A percentile compares a stretch with the other conserved stretches of the same genome.
These are phyloP conservation scores for Nephelium lappaceum DNA, from an alignment of 345 rosid genomes.

Conservation along the genomic window DNA sequence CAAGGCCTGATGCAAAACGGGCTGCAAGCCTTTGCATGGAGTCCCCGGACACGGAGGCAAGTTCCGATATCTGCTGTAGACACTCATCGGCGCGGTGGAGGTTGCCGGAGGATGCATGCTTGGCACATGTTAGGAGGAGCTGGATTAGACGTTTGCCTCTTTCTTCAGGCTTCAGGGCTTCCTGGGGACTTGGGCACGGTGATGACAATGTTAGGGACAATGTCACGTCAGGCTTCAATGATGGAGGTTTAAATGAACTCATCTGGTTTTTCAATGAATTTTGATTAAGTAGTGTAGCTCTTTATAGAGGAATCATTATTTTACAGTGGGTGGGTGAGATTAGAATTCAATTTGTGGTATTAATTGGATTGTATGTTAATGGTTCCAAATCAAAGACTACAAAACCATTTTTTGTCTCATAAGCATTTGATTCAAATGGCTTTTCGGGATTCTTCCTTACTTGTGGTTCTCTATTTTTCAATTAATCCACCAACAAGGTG, in stretches of 20 bases:
- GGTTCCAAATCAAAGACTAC: constrained; percentile 25
- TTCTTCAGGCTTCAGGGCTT: constrained; percentile 31
- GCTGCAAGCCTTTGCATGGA: constrained; percentile 56
- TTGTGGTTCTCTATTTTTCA: neutral
- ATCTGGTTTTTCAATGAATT: constrained; percentile 3
- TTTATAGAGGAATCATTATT: constrained; percentile 22
- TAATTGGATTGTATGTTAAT: constrained; percentile 20
- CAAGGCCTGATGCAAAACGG: constrained; percentile 46
- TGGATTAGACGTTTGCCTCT: constrained; percentile 51
- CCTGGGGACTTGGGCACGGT: constrained; percentile 18
- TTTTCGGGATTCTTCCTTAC: neutral
- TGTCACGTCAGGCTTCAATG: constrained; percentile 42
- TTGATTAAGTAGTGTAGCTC: neutral
- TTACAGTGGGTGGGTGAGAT: constrained; percentile 1
- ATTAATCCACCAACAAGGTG: constrained; percentile 2
- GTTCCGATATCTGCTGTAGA: constrained; percentile 43
- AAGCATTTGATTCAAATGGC: neutral
- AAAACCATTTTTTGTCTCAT: neutral
- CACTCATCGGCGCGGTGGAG: constrained; percentile 45
- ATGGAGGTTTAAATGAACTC: constrained; percentile 21
- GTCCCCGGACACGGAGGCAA: constrained; percentile 48
- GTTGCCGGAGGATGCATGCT: constrained; percentile 52
- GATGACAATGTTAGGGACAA: constrained; percentile 43
- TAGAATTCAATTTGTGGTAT: constrained; percentile 14
- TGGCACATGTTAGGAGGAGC: constrained; percentile 49